phyloP scores from a whole-genome alignment of 1,139 yeast genomes.

The Yamadazyma sp. region DNA sequence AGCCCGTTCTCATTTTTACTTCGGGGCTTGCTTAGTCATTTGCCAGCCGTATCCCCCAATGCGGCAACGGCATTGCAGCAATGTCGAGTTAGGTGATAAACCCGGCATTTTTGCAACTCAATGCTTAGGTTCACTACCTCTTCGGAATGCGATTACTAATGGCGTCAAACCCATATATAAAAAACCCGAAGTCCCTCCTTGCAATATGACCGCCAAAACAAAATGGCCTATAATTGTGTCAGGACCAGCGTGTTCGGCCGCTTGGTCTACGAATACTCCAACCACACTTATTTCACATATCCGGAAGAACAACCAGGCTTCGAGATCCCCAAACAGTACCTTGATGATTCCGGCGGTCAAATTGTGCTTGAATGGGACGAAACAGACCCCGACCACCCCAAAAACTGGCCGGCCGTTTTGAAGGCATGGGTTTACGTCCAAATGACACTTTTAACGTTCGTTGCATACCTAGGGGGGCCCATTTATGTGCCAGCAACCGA shows the following conservation, averaged over 20 bases:
- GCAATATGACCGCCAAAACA: background rate
- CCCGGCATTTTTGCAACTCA: too few relatives aligned
- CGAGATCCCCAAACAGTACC: slow-evolving; percentile 34
- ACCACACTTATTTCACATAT: slow-evolving; percentile 27
- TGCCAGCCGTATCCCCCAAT: too few relatives aligned
- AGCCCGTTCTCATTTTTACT: too few relatives aligned
- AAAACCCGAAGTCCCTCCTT: background rate
- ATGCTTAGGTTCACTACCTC: too few relatives aligned
- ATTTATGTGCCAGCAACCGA: slow-evolving; percentile 31
- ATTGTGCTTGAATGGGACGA: slow-evolving; percentile 16
- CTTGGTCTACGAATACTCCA: slow-evolving; percentile 30
- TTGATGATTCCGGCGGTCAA: slow-evolving; percentile 1
- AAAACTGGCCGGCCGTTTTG: slow-evolving; percentile 25
- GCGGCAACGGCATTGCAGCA: too few relatives aligned
- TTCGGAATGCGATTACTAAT: too few relatives aligned
- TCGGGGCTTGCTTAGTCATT: too few relatives aligned
- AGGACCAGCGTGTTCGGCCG: slow-evolving; percentile 38
- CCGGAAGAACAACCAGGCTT: slow-evolving; percentile 34
- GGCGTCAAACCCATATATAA: too few relatives aligned
- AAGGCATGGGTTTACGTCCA: slow-evolving; percentile 21
- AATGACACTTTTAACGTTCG: slow-evolving; percentile 23
- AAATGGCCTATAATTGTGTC: slow-evolving; percentile 15
- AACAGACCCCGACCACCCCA: slow-evolving; percentile 32
- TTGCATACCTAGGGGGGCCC: slow-evolving; percentile 31
- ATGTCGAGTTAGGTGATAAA: too few relatives aligned